Evolutionary conservation across 306 rosid species (phyloP), one percentile per base, ranked within the genome.

Genomic region (Trifolium subterraneum): DNA sequence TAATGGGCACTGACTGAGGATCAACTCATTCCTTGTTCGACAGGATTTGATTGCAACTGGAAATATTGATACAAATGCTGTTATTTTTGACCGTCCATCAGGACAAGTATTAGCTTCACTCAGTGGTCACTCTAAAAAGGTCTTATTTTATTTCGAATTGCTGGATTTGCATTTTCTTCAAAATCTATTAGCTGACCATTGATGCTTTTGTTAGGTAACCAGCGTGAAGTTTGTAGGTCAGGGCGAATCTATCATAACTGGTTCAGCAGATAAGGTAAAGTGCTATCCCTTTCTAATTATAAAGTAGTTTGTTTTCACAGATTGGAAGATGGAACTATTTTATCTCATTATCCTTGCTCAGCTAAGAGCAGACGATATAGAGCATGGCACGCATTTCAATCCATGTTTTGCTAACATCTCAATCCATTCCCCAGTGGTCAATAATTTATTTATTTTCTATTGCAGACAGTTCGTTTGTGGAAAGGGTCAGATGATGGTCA

Each of bases 41-140:
- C 85, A 95, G 99, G 97, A 92, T 76, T 44, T 95, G 20, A 84
- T 95, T 83, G 97, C 96, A 45, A 95, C 99, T 76, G 99, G 99
- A 42, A 97, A 97, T 79, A 58, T 87, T 66, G 99, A 95, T 86
- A 81, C 93, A 59, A 95, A 95, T 86, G 97, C 99, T 66, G 97
- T 95, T 50, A 76, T 95, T 66, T 95, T 95, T 82, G 92, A 89
- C 80, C 89, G 97, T 31, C 82, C 97, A 51, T 85, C 98, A 7
- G 99, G 98, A 64, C 97, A 95, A 82, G 90, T 95, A 80, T 79
- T 92, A 82, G 88, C 99, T 61, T 90, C 98, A 12, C 96, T 95
- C 58, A 86, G 86, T 66, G 99, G 99, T 64, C 99, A 95, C 83
- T 86, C 93, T 3, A 95, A 92, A 86, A 95, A 95, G 99, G 99